A percentile compares a stretch with the other conserved stretches of the same genome.
phyloP scores from a whole-genome alignment of 2,329 filamentous ascomycete genomes.

The Rachicladosporium sp. region DNA sequence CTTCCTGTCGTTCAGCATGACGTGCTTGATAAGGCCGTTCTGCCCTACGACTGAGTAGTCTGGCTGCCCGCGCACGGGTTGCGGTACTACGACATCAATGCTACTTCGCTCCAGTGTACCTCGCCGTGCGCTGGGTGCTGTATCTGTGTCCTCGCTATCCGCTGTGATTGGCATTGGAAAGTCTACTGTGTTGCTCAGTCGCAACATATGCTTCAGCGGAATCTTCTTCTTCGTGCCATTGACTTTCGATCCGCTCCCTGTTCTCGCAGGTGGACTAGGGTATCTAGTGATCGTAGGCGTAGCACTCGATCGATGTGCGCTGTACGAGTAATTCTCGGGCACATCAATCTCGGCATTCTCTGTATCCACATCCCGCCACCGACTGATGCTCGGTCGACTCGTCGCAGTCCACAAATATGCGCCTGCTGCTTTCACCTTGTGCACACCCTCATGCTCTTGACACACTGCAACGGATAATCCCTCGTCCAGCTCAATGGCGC shows the following conservation, averaged over 20 bases:
- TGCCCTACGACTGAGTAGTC: constrained; percentile 68
- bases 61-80: constrained; percentile 32
- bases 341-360: constrained; percentile 53
- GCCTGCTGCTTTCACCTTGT: constrained; percentile 49
- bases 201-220: constrained; percentile 62
- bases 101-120: constrained; percentile 4
- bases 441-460: constrained; percentile 78
- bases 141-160: constrained; percentile 46
- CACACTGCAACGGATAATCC: constrained; percentile 82
- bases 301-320: constrained; percentile 42
- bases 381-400: constrained; percentile 79
- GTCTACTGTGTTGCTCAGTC: constrained; percentile 70
- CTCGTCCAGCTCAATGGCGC: constrained; percentile 66
- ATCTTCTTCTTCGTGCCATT: constrained; percentile 47
- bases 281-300: constrained; percentile 31
- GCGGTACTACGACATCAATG: constrained; percentile 13
- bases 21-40: constrained; percentile 87
- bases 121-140: constrained; percentile 1
- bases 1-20: constrained; percentile 78
- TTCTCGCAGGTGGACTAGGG: constrained; percentile 23
- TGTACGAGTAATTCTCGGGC: constrained; percentile 35
- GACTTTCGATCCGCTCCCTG: constrained; percentile 12
- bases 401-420: constrained; percentile 85
- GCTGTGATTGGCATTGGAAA: constrained; percentile 44
- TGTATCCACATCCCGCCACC: constrained; percentile 80